Evolutionary conservation across 1,284 basidiomycete species (phyloP).

Genomic region (Coniophora puteana): DNA sequence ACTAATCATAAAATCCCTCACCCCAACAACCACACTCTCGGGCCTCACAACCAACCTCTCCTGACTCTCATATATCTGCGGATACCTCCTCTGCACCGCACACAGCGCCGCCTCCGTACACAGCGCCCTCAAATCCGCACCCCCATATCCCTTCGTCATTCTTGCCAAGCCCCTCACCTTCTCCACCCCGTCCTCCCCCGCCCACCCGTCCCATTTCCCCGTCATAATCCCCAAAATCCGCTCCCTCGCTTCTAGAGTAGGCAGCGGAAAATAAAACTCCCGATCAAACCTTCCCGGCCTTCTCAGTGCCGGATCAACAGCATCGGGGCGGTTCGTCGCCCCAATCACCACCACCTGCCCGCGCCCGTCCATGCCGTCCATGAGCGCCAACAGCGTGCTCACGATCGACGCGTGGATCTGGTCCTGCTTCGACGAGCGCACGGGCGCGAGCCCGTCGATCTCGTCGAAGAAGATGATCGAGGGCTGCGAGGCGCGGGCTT

Average conservation of each 20-base stretch:
- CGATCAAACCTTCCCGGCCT: conserved; percentile 96
- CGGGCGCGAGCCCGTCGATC: conserved; percentile 97
- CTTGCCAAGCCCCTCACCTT: conserved; percentile 76
- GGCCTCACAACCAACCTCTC: conserved; percentile 87
- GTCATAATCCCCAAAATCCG: conserved; percentile 95
- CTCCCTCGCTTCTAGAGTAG: conserved; percentile 79
- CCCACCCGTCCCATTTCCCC: conserved; percentile 85
- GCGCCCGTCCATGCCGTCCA: conserved; percentile 99
- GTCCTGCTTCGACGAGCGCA: conserved; percentile 96
- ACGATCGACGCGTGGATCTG: conserved; percentile 99
- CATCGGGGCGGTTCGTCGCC: conserved; percentile 96
- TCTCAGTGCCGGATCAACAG: conserved; percentile 93
- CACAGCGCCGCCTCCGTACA: conserved; percentile 97
- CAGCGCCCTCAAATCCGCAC: conserved; percentile 91
- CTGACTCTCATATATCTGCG: conserved; percentile 94
- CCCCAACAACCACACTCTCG: conserved; percentile 80
- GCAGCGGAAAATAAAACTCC: conserved; percentile 98
- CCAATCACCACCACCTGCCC: conserved; percentile 98
- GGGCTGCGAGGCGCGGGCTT: conserved; percentile 90
- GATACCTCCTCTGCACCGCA: conserved; percentile 94
- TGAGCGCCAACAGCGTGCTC: conserved; percentile 91
- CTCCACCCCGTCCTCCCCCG: conserved; percentile 51
- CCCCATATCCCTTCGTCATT: conserved; percentile 96
- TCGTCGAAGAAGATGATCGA: conserved; percentile 98
- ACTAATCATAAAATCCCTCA: conserved; percentile 97